Conservation (phyloP, 2,329 filamentous ascomycete species). For the Ilyonectria destructans region DNA sequence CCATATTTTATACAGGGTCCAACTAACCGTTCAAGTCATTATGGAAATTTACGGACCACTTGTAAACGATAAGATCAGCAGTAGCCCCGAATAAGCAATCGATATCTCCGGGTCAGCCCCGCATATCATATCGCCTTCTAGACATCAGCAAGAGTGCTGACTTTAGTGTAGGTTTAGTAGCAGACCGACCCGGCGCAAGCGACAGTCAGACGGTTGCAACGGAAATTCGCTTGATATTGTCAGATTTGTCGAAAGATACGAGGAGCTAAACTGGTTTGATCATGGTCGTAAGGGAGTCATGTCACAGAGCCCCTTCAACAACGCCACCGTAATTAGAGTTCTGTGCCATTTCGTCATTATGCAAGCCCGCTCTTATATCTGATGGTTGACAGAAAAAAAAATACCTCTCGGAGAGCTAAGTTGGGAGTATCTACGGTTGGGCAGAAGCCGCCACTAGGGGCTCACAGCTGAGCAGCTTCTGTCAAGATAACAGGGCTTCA, state of each 20-base stretch:
- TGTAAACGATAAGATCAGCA: neutral
- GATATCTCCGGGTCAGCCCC: conserved; percentile 13
- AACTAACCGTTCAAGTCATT: too few species aligned
- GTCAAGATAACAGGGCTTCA: conserved; percentile 11
- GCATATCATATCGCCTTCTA: too few species aligned
- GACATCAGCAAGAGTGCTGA: neutral
- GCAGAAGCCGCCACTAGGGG: neutral
- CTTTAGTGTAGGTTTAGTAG: conserved; percentile 1
- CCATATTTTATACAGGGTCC: too few species aligned
- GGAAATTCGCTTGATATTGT: conserved; percentile 3
- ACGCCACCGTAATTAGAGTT: neutral
- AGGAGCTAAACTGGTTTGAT: neutral
- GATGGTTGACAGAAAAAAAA: conserved; percentile 1
- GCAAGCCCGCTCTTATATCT: neutral
- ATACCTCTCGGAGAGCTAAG: neutral
- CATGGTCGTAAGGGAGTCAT: neutral
- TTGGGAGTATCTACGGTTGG: neutral
- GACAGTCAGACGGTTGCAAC: neutral
- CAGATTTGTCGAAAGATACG: conserved; percentile 8
- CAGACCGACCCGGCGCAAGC: conserved; percentile 23
- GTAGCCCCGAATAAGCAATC: conserved; percentile 9
- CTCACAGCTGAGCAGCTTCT: conserved; percentile 10
- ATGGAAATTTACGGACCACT: neutral
- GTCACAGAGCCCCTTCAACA: neutral
- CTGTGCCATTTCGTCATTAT: conserved; percentile 10